A percentile compares a stretch with the other conserved stretches of the same genome.
These are phyloP conservation scores for Phanerochaete carnosa DNA, from an alignment of 768 basidiomycete genomes.

Conservation along the genomic window DNA sequence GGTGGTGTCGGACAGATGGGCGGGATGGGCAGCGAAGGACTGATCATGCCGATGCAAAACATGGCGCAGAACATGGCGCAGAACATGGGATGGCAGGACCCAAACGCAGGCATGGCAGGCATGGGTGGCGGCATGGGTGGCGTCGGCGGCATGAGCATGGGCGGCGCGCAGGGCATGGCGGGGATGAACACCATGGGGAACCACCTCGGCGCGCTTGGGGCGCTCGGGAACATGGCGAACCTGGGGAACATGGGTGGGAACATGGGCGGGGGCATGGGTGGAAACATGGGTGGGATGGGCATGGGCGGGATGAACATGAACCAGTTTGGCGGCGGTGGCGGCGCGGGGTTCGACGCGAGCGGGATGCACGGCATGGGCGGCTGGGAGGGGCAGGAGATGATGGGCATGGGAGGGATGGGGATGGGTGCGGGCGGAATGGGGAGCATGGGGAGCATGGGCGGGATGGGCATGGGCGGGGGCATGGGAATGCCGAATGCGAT, in stretches of 20 bases:
- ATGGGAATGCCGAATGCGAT: conserved; percentile 29
- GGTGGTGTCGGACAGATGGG: conserved; percentile 30
- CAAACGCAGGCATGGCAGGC: conserved; percentile 1
- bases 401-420: conserved; percentile 37
- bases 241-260: not conserved
- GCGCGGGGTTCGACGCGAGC: conserved; percentile 20
- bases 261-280: not conserved
- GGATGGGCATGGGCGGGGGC: conserved; percentile 17
- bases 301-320: conserved; percentile 33
- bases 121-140: too few relatives aligned
- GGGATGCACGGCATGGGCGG: conserved; percentile 19
- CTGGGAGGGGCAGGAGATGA: conserved; percentile 15
- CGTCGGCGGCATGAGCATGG: conserved; percentile 2
- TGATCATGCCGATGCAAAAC: conserved; percentile 13
- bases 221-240: conserved; percentile 9
- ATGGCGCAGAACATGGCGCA: not conserved
- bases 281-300: not conserved
- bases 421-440: conserved; percentile 34
- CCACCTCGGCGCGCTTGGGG: not conserved
- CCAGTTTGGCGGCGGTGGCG: conserved; percentile 19
- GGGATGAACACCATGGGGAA: conserved; percentile 15
- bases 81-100: conserved; percentile 6
- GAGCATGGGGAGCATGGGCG: conserved; percentile 25
- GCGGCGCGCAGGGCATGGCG: conserved; percentile 9
- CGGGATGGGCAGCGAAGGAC: conserved; percentile 14